Base-by-base conservation (phyloP, 371 early-diverging fungal genomes). In the Encephalitozoon cuniculi region DNA sequence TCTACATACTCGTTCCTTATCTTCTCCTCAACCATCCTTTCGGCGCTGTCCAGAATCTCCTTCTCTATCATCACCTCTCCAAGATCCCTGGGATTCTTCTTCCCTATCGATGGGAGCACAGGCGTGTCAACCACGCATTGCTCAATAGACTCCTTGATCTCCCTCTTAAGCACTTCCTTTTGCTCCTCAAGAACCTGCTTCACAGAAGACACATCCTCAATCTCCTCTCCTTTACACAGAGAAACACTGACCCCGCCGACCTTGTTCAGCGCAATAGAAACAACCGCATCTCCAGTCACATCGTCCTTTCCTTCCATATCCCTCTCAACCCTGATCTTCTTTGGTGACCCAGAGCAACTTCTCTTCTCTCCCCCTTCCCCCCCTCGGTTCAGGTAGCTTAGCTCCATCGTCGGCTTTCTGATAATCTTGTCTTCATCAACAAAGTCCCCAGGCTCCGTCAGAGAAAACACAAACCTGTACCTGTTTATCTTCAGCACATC, bases 31-130 rank as follows among this genome's bases (percentile, higher is more conserved):
- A 46, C 44, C 15, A 43, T 26, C 44, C 43, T 65, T 15, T 72
- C 73, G 15, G 73, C 73, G 25, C 25, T 64, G 26, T 63, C 64
- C 25, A 72, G 64, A 51, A 72, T 63, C 41, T 72, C 73, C 53
- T 72, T 72, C 52, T 72, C 64, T 52, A 72, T 64, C 30, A 72
- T 51, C 28, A 41, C 73, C 41, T 72, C 73, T 6, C 73, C 73
- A 40, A 72, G 53, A 51, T 72, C 73, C 7, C 34, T 26, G 0
- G 21, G 4, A n/a, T 28, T n/a, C 64, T 64, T 72, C 53, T 37
- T 43, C 6, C n/a, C 41, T 25, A 64, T 3, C 12, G 53, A 51
- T 44, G 73, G 64, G 18, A 64, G 25, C 9, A 64, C 51, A 21
- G 73, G 73, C 28, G 64, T 72, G 40, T 72, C 73, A 26, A 51